Base-by-base conservation (phyloP, 2,329 filamentous ascomycete species). In the Xylaria sp. region DNA sequence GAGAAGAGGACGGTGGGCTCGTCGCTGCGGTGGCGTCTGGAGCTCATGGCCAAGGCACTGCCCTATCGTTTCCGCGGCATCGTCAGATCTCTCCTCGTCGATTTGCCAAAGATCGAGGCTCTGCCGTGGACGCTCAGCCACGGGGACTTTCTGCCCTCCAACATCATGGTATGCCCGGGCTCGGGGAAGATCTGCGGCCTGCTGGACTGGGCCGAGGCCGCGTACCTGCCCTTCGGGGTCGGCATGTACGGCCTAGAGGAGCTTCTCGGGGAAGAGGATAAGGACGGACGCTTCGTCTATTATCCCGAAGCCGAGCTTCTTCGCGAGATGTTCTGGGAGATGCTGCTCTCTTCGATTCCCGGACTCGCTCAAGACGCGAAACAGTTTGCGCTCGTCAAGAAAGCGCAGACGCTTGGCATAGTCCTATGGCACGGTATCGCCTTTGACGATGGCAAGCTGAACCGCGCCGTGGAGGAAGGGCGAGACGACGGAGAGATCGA, bases 201-300 rank as follows among this genome's bases (percentile, higher is more conserved):
- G 1, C 74, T 88, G 0, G 86, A 88, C 63, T 88, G 85, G 85
- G 82, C 82, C 0, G 85, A 88, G 63, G 83, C 79, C 0, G 84
- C 87, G 63, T 77, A 72, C 54, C 65, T 86, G 7, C 84, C 84
- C 0, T 84, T 86, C 60, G 85, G 85, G 0, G 73, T 81, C 2
- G 80, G 78, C 21, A 66, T 86, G 40, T 87, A 86, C 60, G 84
- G 84, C 0, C 67, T 87, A 0, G 84, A 88, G 63, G 78, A 84
- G 66, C 63, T 87, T 1, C 70, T 88, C 0, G 83, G 84, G 0
- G 71, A 74, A 51, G 63, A 74, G 50, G 63, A 77, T n/a, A 66
- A 62, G 8, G 29, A 60, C 2, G 52, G 50, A 2, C 72, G 70
- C 26, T 78, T 78, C 54, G 63, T 63, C 5, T 85, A 83, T 56